phyloP scores from a whole-genome alignment of 257 asterid genomes.

The Anisodus tanguticus region DNA sequence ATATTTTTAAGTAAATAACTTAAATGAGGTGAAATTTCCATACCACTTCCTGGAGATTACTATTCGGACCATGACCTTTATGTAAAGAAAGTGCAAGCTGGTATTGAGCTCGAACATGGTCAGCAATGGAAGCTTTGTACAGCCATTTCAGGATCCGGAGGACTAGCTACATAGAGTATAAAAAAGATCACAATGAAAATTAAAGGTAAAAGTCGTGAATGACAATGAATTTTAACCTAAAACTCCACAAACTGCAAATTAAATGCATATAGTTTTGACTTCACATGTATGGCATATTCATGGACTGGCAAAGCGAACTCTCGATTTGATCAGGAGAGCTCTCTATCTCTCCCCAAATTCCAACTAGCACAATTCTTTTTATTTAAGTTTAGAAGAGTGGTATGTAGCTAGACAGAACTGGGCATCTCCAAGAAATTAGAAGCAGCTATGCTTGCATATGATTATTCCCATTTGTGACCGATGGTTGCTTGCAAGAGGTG shows the following conservation, averaged over 20 bases:
- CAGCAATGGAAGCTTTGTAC: slow-evolving; percentile 66
- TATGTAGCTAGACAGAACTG: no score
- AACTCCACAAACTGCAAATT: background rate
- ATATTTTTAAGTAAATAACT: background rate
- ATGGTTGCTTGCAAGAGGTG: no score
- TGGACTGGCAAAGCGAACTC: no score
- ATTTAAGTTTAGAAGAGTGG: no score
- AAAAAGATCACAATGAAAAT: background rate
- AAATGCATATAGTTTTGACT: background rate
- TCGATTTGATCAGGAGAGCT: no score
- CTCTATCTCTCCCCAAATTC: no score
- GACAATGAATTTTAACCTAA: background rate
- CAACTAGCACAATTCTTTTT: no score
- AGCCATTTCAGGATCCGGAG: slow-evolving; percentile 66
- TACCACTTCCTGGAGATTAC: slow-evolving; percentile 77
- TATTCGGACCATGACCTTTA: slow-evolving; percentile 66
- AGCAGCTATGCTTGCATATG: no score
- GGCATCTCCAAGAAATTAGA: no score
- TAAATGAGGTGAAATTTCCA: background rate
- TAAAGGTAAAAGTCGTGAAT: background rate
- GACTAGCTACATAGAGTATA: slow-evolving; percentile 52
- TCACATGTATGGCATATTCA: background rate
- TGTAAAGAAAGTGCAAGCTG: slow-evolving; percentile 91
- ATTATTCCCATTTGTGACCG: no score
- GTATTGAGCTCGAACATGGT: slow-evolving; percentile 94